Conservation (phyloP, 495 filamentous ascomycete species). For the Penicillium fimorum region DNA sequence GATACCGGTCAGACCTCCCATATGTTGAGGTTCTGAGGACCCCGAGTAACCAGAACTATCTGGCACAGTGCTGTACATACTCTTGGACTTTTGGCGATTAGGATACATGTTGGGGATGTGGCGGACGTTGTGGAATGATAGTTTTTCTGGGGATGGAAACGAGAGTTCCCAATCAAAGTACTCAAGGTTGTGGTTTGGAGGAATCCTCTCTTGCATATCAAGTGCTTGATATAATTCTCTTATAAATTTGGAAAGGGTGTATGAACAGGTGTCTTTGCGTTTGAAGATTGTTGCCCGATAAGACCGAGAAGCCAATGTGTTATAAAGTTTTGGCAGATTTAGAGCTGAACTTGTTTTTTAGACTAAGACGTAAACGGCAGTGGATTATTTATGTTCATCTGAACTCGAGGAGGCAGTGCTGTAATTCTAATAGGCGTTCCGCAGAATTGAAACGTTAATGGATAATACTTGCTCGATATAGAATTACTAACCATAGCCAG, state of each 20-base stretch:
- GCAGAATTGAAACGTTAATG: conserved; percentile 11
- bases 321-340: conserved; percentile 6
- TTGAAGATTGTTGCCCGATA: neutral
- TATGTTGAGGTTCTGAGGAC: conserved; percentile 1
- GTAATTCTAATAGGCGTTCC: conserved; percentile 21
- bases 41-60: conserved; percentile 6
- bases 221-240: neutral
- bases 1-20: conserved; percentile 19
- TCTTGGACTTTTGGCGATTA: conserved; percentile 1
- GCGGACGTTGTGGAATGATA: neutral
- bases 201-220: conserved; percentile 1
- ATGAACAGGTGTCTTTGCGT: neutral
- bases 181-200: neutral
- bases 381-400: conserved; percentile 2
- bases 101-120: conserved; percentile 9
- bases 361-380: neutral
- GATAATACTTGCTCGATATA: conserved; percentile 16
- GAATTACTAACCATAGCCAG: conserved; percentile 5
- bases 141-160: neutral
- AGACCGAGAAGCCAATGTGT: neutral
- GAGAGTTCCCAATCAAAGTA: neutral
- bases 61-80: conserved; percentile 4
- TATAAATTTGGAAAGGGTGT: neutral
- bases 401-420: conserved; percentile 25
- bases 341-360: conserved; percentile 2